Conservation (phyloP, 176 grass and related monocot genomes). For the Avena eriantha region DNA sequence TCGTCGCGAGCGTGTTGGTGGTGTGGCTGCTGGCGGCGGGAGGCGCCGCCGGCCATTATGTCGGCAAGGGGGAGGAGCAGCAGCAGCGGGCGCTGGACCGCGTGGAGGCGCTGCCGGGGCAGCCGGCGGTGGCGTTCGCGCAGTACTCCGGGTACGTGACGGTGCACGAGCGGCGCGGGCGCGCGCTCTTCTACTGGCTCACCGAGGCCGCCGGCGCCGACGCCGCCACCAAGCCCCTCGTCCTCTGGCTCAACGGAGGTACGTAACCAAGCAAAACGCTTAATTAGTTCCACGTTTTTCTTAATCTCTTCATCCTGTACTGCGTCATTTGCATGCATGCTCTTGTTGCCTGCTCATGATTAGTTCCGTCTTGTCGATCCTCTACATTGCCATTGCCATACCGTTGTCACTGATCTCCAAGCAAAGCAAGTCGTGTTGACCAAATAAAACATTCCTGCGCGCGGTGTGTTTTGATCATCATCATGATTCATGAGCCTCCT, state of each 20-base stretch:
- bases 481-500: conserved; percentile 11
- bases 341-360: not conserved
- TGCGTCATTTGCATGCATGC: not conserved
- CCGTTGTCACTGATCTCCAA: not conserved
- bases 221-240: conserved; percentile 75
- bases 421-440: conserved; percentile 28
- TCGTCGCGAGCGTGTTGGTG: not conserved
- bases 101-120: conserved; percentile 73
- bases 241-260: conserved; percentile 99
- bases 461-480: conserved; percentile 12
- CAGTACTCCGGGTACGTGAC: conserved; percentile 94
- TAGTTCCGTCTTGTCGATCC: not conserved
- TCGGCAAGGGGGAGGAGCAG: conserved; percentile 7
- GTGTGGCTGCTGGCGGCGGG: conserved; percentile 4
- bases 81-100: conserved; percentile 62
- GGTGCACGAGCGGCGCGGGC: conserved; percentile 65
- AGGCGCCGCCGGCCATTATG: not conserved
- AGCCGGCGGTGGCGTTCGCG: conserved; percentile 74
- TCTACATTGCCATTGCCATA: not conserved
- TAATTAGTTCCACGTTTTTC: not conserved
- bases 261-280: not conserved
- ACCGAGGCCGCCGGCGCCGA: conserved; percentile 65
- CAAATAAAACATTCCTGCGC: not conserved
- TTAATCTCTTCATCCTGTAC: not conserved
- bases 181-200: conserved; percentile 99